These are phyloP conservation scores for Colletotrichum noveboracense DNA, from an alignment of 2,329 filamentous ascomycete species.

Conservation along the genomic window DNA sequence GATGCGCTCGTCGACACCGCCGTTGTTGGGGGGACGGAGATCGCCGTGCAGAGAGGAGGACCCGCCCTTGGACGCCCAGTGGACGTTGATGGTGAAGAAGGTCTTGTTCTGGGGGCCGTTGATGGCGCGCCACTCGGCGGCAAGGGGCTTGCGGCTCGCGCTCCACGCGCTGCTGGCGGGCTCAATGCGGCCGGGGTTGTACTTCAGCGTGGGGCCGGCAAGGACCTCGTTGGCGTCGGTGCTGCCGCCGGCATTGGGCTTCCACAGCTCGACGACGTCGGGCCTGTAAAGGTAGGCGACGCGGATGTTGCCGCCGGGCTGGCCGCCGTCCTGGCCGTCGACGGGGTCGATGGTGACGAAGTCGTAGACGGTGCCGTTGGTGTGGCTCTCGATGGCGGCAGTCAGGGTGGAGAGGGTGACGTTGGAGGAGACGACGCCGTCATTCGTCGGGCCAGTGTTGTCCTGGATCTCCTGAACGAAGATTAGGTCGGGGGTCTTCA, in stretches of 20 bases:
- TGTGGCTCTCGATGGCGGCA: conserved; percentile 53
- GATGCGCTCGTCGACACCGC: conserved; percentile 61
- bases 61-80: conserved; percentile 71
- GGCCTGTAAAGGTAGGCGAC: conserved; percentile 73
- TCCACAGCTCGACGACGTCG: conserved; percentile 61
- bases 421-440: conserved; percentile 62
- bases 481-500: conserved; percentile 68
- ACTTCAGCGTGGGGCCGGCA: conserved; percentile 62
- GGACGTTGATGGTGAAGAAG: conserved; percentile 77
- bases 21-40: conserved; percentile 69
- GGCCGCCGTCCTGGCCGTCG: conserved; percentile 67
- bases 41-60: conserved; percentile 70
- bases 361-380: conserved; percentile 54
- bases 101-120: conserved; percentile 51
- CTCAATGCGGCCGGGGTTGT: conserved; percentile 72
- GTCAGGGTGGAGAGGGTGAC: conserved; percentile 62
- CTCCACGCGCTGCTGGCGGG: conserved; percentile 65
- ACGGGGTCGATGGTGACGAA: conserved; percentile 65
- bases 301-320: conserved; percentile 75
- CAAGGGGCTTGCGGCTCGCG: conserved; percentile 69
- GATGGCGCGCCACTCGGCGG: conserved; percentile 67
- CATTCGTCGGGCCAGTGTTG: conserved; percentile 64
- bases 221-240: conserved; percentile 64
- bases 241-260: conserved; percentile 60
- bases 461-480: conserved; percentile 78